Conservation (phyloP, 2,329 filamentous ascomycete species). For the Microdochium bolleyi region DNA sequence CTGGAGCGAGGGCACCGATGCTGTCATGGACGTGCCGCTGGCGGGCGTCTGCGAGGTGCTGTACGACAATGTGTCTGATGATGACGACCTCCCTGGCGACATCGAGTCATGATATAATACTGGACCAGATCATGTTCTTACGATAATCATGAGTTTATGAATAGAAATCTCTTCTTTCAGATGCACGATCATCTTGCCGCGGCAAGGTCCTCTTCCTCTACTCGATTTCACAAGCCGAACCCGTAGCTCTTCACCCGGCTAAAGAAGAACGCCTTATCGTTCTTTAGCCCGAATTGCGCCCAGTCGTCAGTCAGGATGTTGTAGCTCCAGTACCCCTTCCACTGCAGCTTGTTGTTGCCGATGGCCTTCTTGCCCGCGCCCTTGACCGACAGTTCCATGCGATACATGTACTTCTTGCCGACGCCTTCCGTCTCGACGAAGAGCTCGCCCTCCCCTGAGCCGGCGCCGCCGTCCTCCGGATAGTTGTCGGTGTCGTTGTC, state of each 20-base stretch:
- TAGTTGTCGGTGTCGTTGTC: conserved; percentile 19
- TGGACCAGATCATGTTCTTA: background rate
- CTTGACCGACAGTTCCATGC: conserved; percentile 68
- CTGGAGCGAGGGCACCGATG: conserved; percentile 92
- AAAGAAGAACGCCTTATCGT: conserved; percentile 60
- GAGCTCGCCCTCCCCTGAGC: conserved; percentile 57
- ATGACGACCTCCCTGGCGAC: conserved; percentile 8
- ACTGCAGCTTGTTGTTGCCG: conserved; percentile 79
- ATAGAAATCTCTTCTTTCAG: background rate
- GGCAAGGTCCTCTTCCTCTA: no score
- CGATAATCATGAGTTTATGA: background rate
- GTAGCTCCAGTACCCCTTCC: conserved; percentile 88
- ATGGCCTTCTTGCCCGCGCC: conserved; percentile 52
- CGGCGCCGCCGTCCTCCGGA: conserved; percentile 18
- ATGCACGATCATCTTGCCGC: background rate
- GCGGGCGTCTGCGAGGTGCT: conserved; percentile 92
- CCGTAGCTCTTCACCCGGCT: conserved; percentile 59
- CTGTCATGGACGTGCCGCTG: conserved; percentile 92
- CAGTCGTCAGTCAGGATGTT: conserved; percentile 86
- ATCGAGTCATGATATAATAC: background rate
- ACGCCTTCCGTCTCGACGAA: conserved; percentile 83
- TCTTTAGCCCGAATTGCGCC: conserved; percentile 65
- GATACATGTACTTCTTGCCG: conserved; percentile 71
- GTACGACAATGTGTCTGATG: conserved; percentile 53
- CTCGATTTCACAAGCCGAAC: background rate